phyloP scores from a whole-genome alignment of 2,329 filamentous ascomycete genomes.

The Botrytis fabae region DNA sequence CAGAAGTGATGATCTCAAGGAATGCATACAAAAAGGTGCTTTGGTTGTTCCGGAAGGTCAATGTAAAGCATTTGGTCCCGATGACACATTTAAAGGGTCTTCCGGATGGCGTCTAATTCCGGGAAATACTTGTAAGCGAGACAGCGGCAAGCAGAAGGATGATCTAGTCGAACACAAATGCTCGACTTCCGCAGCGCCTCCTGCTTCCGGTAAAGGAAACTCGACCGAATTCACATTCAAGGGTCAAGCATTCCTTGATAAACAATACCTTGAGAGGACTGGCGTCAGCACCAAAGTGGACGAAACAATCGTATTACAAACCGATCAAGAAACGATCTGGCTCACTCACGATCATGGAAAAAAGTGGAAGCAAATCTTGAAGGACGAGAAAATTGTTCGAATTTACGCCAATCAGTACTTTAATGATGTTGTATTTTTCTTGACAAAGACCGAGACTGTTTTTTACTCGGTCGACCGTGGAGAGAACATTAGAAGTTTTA shows the following conservation, averaged over 20 bases:
- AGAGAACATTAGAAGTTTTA: conserved; percentile 69
- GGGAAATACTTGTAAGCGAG: conserved; percentile 69
- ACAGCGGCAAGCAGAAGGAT: conserved; percentile 64
- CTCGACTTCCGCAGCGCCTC: conserved; percentile 56
- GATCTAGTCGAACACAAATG: conserved; percentile 75
- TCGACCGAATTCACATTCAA: conserved; percentile 63
- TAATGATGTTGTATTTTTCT: conserved; percentile 83
- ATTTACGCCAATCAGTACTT: conserved; percentile 80
- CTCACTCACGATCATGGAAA: conserved; percentile 87
- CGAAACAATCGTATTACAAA: conserved; percentile 67
- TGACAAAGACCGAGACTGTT: conserved; percentile 66
- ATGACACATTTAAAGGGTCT: conserved; percentile 74
- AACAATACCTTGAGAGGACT: conserved; percentile 77
- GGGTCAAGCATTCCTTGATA: conserved; percentile 53
- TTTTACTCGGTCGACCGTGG: conserved; percentile 83
- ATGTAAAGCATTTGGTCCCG: conserved; percentile 57
- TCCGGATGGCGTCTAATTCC: conserved; percentile 94
- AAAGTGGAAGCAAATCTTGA: conserved; percentile 71
- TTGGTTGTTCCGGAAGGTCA: conserved; percentile 67
- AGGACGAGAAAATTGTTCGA: conserved; percentile 65
- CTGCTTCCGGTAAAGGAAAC: conserved; percentile 66
- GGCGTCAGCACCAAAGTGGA: conserved; percentile 63
- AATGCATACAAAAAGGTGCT: conserved; percentile 63
- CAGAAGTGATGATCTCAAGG: conserved; percentile 61
- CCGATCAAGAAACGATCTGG: conserved; percentile 53